Evolutionary conservation across 306 rosid genomes (phyloP).

Genomic region (Gleditsia sinensis): DNA sequence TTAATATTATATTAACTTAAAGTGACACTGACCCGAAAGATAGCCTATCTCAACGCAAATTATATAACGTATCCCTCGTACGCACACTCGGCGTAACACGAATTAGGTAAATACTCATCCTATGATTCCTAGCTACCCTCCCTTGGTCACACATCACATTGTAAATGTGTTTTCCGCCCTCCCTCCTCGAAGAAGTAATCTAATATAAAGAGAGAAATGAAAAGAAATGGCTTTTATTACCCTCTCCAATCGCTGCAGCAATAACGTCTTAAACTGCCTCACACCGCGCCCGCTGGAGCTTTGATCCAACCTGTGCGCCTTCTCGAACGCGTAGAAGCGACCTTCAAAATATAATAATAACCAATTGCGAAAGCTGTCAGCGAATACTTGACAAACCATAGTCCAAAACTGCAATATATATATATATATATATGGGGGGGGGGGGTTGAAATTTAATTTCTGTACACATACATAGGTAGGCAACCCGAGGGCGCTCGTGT

Average conservation of each 20-base stretch:
- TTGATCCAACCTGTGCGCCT: conserved; percentile 92
- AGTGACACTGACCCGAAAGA: too few species aligned
- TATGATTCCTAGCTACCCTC: not conserved
- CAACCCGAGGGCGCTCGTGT: conserved; percentile 85
- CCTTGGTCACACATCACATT: not conserved
- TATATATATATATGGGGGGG: too few species aligned
- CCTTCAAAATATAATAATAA: conserved; percentile 46
- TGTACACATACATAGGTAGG: conserved; percentile 72
- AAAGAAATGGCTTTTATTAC: conserved; percentile 40
- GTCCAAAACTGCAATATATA: not conserved
- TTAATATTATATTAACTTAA: too few species aligned
- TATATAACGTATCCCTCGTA: too few species aligned
- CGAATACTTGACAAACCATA: too few species aligned
- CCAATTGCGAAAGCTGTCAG: not conserved
- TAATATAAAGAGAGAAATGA: not conserved
- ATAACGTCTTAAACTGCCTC: conserved; percentile 86
- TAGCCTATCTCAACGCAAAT: too few species aligned
- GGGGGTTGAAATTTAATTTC: not conserved
- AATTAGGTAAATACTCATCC: too few species aligned
- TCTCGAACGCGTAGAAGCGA: conserved; percentile 95
- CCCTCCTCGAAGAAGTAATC: not conserved
- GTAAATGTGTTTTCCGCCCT: not conserved
- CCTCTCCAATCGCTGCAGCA: conserved; percentile 86
- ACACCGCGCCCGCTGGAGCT: conserved; percentile 96
- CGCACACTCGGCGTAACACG: too few species aligned